Evolutionary conservation across 164 flowering plant genomes (phyloP).

Genomic region (Stephania yunnanensis): DNA sequence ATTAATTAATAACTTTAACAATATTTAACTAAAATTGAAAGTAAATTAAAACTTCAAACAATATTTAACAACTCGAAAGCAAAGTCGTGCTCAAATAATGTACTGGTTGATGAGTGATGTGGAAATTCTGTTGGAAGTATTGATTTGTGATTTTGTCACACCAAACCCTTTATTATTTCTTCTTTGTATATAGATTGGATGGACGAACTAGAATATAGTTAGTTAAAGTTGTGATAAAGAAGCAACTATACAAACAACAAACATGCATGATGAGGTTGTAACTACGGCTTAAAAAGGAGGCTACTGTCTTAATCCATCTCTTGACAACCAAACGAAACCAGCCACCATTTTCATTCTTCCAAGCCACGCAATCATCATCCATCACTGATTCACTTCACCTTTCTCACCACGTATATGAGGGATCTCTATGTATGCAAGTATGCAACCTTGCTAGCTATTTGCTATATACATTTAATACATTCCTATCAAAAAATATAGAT

Average conservation of each 20-base stretch:
- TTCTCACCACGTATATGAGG: background rate
- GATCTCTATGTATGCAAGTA: background rate
- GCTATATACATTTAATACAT: background rate
- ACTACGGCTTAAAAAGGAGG: slow-evolving; percentile 1
- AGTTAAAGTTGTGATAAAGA: slow-evolving; percentile 43
- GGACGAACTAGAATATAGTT: slow-evolving; percentile 22
- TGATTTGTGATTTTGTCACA: slow-evolving; percentile 10
- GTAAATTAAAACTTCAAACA: too few species aligned
- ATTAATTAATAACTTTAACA: too few species aligned
- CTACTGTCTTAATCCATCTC: slow-evolving; percentile 10
- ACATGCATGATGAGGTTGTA: slow-evolving; percentile 15
- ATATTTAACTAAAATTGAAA: too few species aligned
- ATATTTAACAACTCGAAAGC: too few species aligned
- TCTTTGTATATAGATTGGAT: slow-evolving; percentile 18
- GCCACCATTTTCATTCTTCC: slow-evolving; percentile 11
- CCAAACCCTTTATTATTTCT: slow-evolving; percentile 20
- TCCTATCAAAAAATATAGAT: too few species aligned
- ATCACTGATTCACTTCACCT: background rate
- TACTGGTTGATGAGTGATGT: background rate
- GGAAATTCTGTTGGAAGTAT: background rate
- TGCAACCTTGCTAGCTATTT: background rate
- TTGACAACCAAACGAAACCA: slow-evolving; percentile 9
- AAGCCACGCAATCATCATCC: slow-evolving; percentile 18
- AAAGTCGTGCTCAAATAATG: background rate
- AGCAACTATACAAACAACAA: slow-evolving; percentile 29